These are phyloP conservation scores for Luffa aegyptiaca DNA, from an alignment of 306 rosid species.

Conservation along the genomic window DNA sequence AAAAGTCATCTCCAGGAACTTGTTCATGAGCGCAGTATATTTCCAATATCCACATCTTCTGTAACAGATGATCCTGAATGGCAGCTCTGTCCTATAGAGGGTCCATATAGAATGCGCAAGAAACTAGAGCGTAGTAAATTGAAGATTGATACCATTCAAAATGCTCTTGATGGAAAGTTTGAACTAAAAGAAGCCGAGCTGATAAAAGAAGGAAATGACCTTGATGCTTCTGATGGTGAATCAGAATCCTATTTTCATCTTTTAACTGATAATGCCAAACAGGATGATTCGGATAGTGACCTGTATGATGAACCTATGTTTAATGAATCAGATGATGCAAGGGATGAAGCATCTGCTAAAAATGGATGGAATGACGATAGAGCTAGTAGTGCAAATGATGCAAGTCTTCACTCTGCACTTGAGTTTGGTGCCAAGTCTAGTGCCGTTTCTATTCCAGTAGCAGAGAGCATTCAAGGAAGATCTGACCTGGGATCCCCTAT, in stretches of 20 bases:
- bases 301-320: conserved; percentile 46
- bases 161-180: conserved; percentile 73
- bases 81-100: conserved; percentile 98
- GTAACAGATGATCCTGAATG: conserved; percentile 60
- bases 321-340: conserved; percentile 39
- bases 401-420: conserved; percentile 91
- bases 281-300: conserved; percentile 46
- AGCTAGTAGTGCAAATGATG: conserved; percentile 80
- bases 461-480: conserved; percentile 63
- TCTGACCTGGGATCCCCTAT: conserved; percentile 79
- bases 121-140: conserved; percentile 81
- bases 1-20: conserved; percentile 91
- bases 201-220: conserved; percentile 33
- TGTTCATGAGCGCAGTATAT: conserved; percentile 92
- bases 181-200: conserved; percentile 44
- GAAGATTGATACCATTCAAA: conserved; percentile 69
- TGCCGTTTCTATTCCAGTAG: conserved; percentile 53
- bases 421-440: conserved; percentile 92
- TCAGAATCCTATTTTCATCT: conserved; percentile 52
- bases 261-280: conserved; percentile 42
- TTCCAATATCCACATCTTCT: conserved; percentile 55
- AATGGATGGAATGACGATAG: conserved; percentile 87
- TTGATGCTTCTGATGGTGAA: conserved; percentile 43
- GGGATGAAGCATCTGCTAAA: conserved; percentile 44
- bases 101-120: conserved; percentile 98